Conservation (phyloP, 306 rosid genomes). For the Luffa acutangula region DNA sequence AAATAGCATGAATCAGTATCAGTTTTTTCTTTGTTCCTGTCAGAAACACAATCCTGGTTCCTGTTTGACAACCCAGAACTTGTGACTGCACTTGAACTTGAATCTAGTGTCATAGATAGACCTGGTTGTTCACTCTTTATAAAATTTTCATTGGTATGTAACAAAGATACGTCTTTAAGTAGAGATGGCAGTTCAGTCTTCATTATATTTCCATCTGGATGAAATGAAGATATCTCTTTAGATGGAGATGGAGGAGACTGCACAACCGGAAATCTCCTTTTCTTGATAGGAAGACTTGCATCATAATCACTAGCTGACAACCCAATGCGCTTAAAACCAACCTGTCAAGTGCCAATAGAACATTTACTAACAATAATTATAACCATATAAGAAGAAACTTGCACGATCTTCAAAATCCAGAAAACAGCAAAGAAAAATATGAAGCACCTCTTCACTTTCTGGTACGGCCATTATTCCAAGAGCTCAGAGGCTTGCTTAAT, state of each 20-base stretch:
- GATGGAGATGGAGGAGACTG: slow-evolving; percentile 44
- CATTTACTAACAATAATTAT: slow-evolving; percentile 11
- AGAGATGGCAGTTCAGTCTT: neutral
- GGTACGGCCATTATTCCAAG: neutral
- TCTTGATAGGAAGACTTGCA: slow-evolving; percentile 93
- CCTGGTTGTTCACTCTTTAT: slow-evolving; percentile 28
- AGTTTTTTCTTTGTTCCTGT: slow-evolving; percentile 31
- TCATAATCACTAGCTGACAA: slow-evolving; percentile 57
- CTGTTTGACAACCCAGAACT: slow-evolving; percentile 35
- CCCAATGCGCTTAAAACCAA: slow-evolving; percentile 53
- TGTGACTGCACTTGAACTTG: slow-evolving; percentile 33
- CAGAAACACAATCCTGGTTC: slow-evolving; percentile 23
- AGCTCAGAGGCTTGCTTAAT: neutral
- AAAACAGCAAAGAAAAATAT: neutral
- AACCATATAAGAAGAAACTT: neutral
- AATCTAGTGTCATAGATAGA: slow-evolving; percentile 35
- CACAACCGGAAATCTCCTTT: slow-evolving; percentile 56
- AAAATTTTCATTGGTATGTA: slow-evolving; percentile 26
- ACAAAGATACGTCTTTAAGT: slow-evolving; percentile 35
- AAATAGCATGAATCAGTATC: slow-evolving; percentile 25
- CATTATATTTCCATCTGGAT: neutral
- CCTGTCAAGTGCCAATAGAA: slow-evolving; percentile 54
- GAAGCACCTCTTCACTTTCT: neutral
- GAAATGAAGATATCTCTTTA: slow-evolving; percentile 28
- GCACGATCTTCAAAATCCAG: neutral